Conservation (phyloP, 352 stramenopile genomes). For the Vaucheria bursata region DNA sequence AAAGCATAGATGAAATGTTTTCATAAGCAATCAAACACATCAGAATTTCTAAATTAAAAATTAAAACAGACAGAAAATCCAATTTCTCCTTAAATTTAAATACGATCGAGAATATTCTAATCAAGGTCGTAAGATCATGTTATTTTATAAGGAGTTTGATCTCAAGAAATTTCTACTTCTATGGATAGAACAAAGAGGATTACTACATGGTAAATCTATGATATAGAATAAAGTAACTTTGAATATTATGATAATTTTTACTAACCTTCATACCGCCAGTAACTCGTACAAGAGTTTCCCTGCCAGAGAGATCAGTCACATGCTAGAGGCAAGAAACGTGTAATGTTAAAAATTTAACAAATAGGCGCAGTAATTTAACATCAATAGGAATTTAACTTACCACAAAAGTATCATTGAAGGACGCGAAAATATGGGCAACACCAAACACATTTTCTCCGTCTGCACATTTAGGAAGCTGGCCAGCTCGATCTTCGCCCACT, state of each 20-base stretch:
- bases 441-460: constrained; percentile 98
- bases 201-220: too few species aligned
- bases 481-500: constrained; percentile 23
- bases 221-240: background rate
- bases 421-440: constrained; percentile 99
- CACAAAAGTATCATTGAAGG: constrained; percentile 93
- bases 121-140: too few species aligned
- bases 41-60: too few species aligned
- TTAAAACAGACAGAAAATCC: too few species aligned
- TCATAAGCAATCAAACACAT: too few species aligned
- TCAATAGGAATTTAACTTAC: constrained; percentile 37
- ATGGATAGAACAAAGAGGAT: too few species aligned
- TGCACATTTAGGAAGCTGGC: constrained; percentile 75
- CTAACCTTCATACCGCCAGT: constrained; percentile 97
- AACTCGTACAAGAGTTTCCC: constrained; percentile 97
- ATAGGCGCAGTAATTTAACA: constrained; percentile 22
- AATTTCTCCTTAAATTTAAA: too few species aligned
- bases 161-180: too few species aligned
- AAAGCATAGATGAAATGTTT: too few species aligned
- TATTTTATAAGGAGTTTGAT: too few species aligned
- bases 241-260: background rate
- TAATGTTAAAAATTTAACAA: constrained; percentile 11
- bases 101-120: too few species aligned
- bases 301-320: constrained; percentile 97
- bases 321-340: constrained; percentile 66